Conservation (phyloP, 2,329 filamentous ascomycete species). For the Pyrenophora graminea region DNA sequence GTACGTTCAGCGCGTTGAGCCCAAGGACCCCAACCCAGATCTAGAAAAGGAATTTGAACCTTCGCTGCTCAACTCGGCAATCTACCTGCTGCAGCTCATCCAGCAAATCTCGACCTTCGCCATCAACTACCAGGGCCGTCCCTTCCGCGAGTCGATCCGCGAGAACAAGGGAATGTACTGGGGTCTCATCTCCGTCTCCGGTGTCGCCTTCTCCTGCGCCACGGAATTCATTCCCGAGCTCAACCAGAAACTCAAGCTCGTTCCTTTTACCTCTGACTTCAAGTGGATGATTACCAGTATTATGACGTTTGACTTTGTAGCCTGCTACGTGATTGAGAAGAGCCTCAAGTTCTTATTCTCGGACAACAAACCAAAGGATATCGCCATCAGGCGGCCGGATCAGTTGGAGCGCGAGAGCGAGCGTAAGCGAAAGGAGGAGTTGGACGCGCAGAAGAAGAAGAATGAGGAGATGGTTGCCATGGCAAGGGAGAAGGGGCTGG, state of each 20-base stretch:
- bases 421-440: constrained; percentile 65
- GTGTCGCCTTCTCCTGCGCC: constrained; percentile 89
- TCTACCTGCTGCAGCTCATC: constrained; percentile 96
- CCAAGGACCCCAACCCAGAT: constrained; percentile 71
- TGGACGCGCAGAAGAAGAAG: constrained; percentile 41
- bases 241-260: constrained; percentile 89
- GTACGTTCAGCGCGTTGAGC: constrained; percentile 82
- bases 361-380: constrained; percentile 92
- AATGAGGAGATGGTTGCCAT: constrained; percentile 38
- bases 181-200: constrained; percentile 87
- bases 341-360: constrained; percentile 83
- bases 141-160: constrained; percentile 92
- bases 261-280: constrained; percentile 87
- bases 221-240: constrained; percentile 95
- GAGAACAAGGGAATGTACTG: constrained; percentile 99
- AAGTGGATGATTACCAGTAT: constrained; percentile 79
- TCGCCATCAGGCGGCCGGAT: constrained; percentile 82
- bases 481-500: constrained; percentile 20
- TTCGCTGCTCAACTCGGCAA: constrained; percentile 91
- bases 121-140: constrained; percentile 98
- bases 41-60: constrained; percentile 94
- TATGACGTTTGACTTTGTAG: constrained; percentile 86
- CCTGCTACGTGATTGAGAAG: constrained; percentile 87
- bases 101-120: constrained; percentile 99
- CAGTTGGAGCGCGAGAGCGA: constrained; percentile 77